phyloP scores from a whole-genome alignment of 192 early-diverging fungal species.

The Coemansia reversa region DNA sequence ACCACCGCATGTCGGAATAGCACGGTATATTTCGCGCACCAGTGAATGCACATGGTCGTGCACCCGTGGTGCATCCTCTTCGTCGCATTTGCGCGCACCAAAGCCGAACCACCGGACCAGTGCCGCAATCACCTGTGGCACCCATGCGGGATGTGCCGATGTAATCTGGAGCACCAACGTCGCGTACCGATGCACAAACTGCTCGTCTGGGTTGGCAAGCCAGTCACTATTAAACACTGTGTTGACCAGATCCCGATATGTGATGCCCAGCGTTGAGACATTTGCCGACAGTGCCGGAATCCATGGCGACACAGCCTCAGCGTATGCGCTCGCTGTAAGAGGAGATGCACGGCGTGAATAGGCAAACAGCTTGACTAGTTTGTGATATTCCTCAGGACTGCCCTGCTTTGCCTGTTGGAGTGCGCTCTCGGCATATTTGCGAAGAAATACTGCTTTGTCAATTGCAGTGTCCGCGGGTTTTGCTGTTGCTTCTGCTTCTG shows the following conservation, averaged over 20 bases:
- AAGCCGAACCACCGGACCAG: conserved; percentile 40
- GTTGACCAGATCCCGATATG: conserved; percentile 34
- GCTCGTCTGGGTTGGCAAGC: conserved; percentile 22
- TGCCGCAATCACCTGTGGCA: conserved; percentile 32
- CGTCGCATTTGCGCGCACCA: conserved; percentile 19
- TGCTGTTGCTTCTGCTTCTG: no score
- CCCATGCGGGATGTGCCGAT: conserved; percentile 43
- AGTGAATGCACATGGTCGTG: conserved; percentile 27
- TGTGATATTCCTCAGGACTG: conserved; percentile 30
- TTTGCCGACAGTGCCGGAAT: conserved; percentile 33
- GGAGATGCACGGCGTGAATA: conserved; percentile 16
- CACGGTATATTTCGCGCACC: conserved; percentile 28
- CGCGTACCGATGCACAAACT: conserved; percentile 36
- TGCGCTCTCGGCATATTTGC: conserved; percentile 40
- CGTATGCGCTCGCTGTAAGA: no score
- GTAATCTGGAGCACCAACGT: conserved; percentile 36
- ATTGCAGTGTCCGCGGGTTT: conserved; percentile 1
- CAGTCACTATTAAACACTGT: conserved; percentile 46
- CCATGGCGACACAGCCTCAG: conserved; percentile 34
- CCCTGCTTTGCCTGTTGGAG: conserved; percentile 44
- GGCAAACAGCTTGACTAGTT: conserved; percentile 39
- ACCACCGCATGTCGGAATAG: conserved; percentile 38
- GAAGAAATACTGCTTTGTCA: conserved; percentile 42
- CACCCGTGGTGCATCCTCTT: conserved; percentile 15
- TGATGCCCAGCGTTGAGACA: conserved; percentile 25